Percentiles rank a stretch among this genome's conserved stretches.
These are phyloP conservation scores for Picea abies DNA, from an alignment of 83 land plant species.

Conservation along the genomic window DNA sequence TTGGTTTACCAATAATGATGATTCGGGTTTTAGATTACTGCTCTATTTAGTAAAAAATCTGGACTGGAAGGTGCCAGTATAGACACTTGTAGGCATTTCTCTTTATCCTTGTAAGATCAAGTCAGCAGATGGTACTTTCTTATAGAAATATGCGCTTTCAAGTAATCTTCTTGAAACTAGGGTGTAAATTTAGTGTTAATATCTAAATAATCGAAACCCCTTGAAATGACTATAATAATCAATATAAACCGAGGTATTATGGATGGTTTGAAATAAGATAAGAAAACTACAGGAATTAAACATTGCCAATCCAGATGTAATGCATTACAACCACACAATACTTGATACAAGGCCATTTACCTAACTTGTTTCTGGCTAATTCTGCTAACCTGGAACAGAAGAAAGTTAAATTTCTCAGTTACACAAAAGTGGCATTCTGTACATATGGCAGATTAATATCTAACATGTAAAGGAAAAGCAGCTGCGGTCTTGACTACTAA, in stretches of 20 bases:
- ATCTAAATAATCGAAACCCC: neutral
- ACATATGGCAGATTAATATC: neutral
- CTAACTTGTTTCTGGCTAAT: neutral
- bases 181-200: neutral
- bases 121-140: neutral
- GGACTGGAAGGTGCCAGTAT: neutral
- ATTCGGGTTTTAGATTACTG: neutral
- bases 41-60: neutral
- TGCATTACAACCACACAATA: neutral
- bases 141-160: constrained; percentile 6
- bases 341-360: neutral
- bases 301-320: neutral
- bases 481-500: neutral
- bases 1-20: constrained; percentile 13
- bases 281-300: neutral
- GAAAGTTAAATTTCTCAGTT: neutral
- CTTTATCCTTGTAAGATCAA: neutral
- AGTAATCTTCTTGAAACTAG: neutral
- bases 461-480: neutral
- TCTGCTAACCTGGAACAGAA: neutral
- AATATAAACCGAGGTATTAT: neutral
- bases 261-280: neutral
- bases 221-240: neutral
- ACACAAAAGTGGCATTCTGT: neutral
- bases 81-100: neutral